These are phyloP conservation scores for Sugiyamaella floridensis DNA, from an alignment of 805 yeast species.

Conservation along the genomic window DNA sequence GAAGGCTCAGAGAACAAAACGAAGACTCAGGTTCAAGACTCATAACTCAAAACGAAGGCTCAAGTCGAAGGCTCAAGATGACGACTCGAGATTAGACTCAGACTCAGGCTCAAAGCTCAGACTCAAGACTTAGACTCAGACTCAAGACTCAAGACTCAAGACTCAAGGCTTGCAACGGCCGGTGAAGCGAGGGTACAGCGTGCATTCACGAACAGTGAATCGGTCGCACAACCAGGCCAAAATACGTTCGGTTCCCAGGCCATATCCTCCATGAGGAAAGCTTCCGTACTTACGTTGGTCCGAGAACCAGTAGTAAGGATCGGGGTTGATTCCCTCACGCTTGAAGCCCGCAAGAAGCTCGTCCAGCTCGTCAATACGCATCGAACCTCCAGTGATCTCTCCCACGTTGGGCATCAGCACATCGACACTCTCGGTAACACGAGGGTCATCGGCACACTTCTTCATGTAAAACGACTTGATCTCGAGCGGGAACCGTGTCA, in stretches of 20 bases:
- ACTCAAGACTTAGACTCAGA: no score
- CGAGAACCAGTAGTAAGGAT: slow-evolving; percentile 89
- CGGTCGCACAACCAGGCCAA: slow-evolving; percentile 97
- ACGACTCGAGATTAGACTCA: no score
- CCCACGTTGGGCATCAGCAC: slow-evolving; percentile 99
- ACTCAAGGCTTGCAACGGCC: slow-evolving; percentile 93
- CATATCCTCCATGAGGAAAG: slow-evolving; percentile 98
- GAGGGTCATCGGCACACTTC: slow-evolving; percentile 78
- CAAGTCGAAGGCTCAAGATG: no score
- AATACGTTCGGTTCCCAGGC: slow-evolving; percentile 96
- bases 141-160: no score
- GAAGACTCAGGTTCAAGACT: no score
- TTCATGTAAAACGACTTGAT: slow-evolving; percentile 98
- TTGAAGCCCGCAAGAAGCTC: slow-evolving; percentile 86
- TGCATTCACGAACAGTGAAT: slow-evolving; percentile 97
- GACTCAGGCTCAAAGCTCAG: no score
- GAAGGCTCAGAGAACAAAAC: no score
- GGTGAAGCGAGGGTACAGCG: slow-evolving; percentile 93
- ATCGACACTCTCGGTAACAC: slow-evolving; percentile 97
- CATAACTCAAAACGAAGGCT: no score
- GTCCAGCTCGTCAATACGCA: slow-evolving; percentile 82
- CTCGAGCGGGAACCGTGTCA: slow-evolving; percentile 92
- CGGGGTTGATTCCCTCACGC: slow-evolving; percentile 82
- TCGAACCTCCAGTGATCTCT: slow-evolving; percentile 97
- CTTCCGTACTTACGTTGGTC: slow-evolving; percentile 97